Base-by-base conservation (phyloP, 2,329 filamentous ascomycete genomes). In the Nannizziopsis barbatae region DNA sequence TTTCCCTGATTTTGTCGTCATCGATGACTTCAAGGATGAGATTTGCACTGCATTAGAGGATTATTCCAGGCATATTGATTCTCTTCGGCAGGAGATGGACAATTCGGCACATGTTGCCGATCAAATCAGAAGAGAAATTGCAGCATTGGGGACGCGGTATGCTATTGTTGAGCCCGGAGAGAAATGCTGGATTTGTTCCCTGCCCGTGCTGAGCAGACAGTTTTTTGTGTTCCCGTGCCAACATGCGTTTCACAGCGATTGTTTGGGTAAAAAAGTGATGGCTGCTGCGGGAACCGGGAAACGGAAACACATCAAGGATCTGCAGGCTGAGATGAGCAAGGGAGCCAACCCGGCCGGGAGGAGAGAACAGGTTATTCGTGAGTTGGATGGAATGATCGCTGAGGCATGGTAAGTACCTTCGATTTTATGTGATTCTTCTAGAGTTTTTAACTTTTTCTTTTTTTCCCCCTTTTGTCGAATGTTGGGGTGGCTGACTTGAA, bases 191-290 rank as follows among this genome's bases (percentile, higher is more conserved):
- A 79, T 84, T 1, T 98, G 92, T 61, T 79, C 81, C 0, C 68
- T 96, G 49, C 92, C 92, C 8, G 70, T 98, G 47, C 74, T 98
- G 12, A 89, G 85, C 60, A 72, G 89, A 47, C 89, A 95, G 59
- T 98, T 98, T 68, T 98, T 96, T 58, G 92, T 98, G 14, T 98
- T 98, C 57, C 92, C 92, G 0, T 98, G 92, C 65, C 92, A 98
- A 71, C 92, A 98, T 67, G 86, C 89, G 2, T 98, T 98, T 61
- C 92, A 98, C 65, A 90, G 86, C 37, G 92, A 98, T 63, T 98
- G 92, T 64, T 69, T 98, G 42, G 90, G 87, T 0, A 82, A 80
- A 58, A 84, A 84, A 61, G 87, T 96, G 0, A 75, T 95, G 46
- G 85, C 90, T 64, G 82, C 87, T 55, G 81, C 83, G 1, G 86